Base-by-base conservation (phyloP, 176 grass and related monocot species). In the Metroxylon sagu region DNA sequence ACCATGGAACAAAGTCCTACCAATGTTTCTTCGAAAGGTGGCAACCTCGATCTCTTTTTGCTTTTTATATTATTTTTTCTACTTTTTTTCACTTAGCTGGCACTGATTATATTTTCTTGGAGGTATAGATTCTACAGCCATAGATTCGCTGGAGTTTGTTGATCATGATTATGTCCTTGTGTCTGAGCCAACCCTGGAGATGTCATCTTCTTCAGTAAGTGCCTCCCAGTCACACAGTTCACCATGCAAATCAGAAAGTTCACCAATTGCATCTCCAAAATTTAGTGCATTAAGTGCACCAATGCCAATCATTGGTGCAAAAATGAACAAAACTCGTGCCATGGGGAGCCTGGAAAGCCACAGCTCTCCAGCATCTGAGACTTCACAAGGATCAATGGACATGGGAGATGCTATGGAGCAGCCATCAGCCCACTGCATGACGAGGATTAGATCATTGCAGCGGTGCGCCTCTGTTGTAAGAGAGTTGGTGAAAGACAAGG, bases 141-240 rank as follows among this genome's bases (percentile, higher is more conserved):
- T 76, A 62, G 93, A 98, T 87, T 98, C 87, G 52, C 82, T 91
- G 71, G 93, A 92, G 78, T 85, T 98, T 80, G 87, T 91, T 77
- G 87, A 98, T 76, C 87, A 90, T 77, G 93, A 90, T 53, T 98
- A 98, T 72, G 84, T 98, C 43, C 77, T 98, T 58, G 93, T 98
- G 17, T 72, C 80, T 74, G 92, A 77, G 57, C 80, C 79, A 14
- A 78, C 83, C 55, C 63, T 31, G 21, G 87, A 88, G 53, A 83
- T 83, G 60, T 71, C 77, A 43, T 43, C 35, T 43, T 43, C 35
- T 43, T 14, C 35, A 43, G 10, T 14, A 3, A 39, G 35, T 43
- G 35, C 35, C 35, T 43, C 35, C 35, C 35, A 2, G 35, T 43
- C 35, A 12, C 10, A 10, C 35, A 43, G 12, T 43, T 43, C 35